Evolutionary conservation across 805 yeast genomes (phyloP), one percentile per base, ranked within the genome.

Genomic region (Barnettozyma wickerhamii): DNA sequence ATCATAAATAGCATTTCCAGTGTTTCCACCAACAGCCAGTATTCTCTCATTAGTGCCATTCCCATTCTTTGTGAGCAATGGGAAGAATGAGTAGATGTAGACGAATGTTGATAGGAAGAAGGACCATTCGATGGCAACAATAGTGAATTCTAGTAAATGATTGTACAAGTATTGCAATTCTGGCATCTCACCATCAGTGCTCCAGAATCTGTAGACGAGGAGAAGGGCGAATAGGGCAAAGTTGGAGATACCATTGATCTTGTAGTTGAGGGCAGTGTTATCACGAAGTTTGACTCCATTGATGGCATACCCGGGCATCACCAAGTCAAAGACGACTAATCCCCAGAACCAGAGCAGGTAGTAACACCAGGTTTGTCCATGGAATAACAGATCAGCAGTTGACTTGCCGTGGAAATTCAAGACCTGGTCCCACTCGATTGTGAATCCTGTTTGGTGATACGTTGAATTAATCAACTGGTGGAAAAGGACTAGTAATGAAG

Each of bases 21-120:
- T 72, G 64, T 91, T 91, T 3, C 99, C 99, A 33, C 93, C 93
- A 30, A 75, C 61, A 0, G 97, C 90, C 38, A 93, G 69, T 30
- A 93, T 77, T 48, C 85, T 70, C 53, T 86, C 93, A 10, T 66
- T 68, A 1, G 81, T 75, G 0, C 72, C 75, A 5, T 53, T 41
- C 6, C 81, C 82, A 55, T 82, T 84, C 19, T 45, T 37, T 6
- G 43, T 65, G 6, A 62, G 44, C 30, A 79, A 61, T 12, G 89
- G 86, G 6, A 82, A 48, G 56, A 81, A 91, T 5, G 96, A 85
- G 29, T 62, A 58, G 2, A 79, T 38, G 60, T 87, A 90, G 19
- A 86, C 84, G 46, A 77, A 75, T 19, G 68, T 59, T 1, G 96
- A 74, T 34, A 91, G 58, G 2, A 74, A 37, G 37, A 81, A 65